These are phyloP conservation scores for Trichaptum fuscoviolaceum DNA, from an alignment of 768 basidiomycete genomes.

Conservation along the genomic window DNA sequence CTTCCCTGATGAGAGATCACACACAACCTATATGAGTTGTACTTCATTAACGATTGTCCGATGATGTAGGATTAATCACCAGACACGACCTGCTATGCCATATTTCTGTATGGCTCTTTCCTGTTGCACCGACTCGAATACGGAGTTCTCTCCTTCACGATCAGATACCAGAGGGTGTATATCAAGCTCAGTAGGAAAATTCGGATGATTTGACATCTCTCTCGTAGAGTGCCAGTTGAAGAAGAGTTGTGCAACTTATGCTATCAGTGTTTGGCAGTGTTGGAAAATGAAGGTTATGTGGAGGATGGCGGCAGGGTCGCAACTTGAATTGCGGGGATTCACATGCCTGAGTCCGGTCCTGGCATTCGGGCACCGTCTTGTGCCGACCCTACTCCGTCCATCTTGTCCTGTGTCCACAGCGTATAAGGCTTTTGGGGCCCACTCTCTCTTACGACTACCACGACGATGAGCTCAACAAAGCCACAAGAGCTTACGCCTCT, in stretches of 20 bases:
- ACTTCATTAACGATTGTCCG: constrained; percentile 4
- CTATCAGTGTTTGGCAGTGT: neutral
- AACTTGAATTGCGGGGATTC: neutral
- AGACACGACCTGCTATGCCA: constrained; percentile 83
- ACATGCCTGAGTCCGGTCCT: constrained; percentile 4
- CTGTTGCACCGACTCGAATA: constrained; percentile 37
- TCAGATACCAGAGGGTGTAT: constrained; percentile 26
- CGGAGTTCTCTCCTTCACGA: neutral
- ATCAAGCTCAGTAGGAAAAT: constrained; percentile 40
- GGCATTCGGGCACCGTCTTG: constrained; percentile 4
- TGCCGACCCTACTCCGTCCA: neutral
- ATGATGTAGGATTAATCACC: constrained; percentile 39
- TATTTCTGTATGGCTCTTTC: constrained; percentile 58
- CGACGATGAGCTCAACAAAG: constrained; percentile 4
- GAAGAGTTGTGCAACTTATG: no score
- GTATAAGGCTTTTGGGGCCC: neutral
- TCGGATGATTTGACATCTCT: constrained; percentile 24
- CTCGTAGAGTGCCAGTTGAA: no score
- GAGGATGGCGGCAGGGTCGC: neutral
- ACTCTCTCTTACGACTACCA: neutral
- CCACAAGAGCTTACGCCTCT: constrained; percentile 69
- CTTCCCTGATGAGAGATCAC: constrained; percentile 54
- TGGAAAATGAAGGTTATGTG: neutral
- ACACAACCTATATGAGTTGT: constrained; percentile 17
- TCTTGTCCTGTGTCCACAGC: neutral